Evolutionary conservation across 2,329 filamentous ascomycete species (phyloP).

Genomic region (Fulvia fulva): DNA sequence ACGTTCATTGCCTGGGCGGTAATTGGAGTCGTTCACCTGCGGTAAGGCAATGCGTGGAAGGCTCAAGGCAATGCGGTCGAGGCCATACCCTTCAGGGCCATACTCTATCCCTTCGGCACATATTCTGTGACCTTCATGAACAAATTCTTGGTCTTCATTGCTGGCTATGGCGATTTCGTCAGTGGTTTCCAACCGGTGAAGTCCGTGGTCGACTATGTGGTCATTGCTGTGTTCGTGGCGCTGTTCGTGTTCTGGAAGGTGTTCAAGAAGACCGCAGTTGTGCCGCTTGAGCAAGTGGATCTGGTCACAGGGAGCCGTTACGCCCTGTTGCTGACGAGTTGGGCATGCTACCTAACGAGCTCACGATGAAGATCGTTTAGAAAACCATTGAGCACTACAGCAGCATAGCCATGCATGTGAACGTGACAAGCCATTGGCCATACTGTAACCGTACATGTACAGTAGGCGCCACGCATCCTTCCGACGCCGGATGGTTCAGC

Average conservation of each 20-base stretch:
- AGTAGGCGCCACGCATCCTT: not conserved
- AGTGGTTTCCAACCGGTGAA: conserved; percentile 27
- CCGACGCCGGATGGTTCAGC: not conserved
- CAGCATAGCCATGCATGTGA: not conserved
- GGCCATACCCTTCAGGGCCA: conserved; percentile 48
- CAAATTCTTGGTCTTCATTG: conserved; percentile 66
- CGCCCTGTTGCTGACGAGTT: not conserved
- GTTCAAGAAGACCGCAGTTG: conserved; percentile 35
- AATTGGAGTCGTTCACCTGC: conserved; percentile 8
- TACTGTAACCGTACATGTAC: not conserved
- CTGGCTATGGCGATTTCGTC: conserved; percentile 50
- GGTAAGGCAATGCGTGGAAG: conserved; percentile 11
- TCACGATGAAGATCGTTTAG: not conserved
- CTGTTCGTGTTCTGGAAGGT: conserved; percentile 60
- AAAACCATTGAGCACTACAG: not conserved
- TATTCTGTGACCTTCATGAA: conserved; percentile 65
- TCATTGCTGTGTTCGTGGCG: conserved; percentile 59
- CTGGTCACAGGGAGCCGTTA: conserved; percentile 20
- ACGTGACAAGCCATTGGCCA: not conserved
- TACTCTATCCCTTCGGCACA: conserved; percentile 60
- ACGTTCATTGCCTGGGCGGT: conserved; percentile 15
- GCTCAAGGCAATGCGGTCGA: conserved; percentile 8
- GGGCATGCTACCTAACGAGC: not conserved
- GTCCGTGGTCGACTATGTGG: conserved; percentile 64
- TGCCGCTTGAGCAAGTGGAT: conserved; percentile 41